Conservation (phyloP, 164 flowering plant species). For the Aristolochia fimbriata region DNA sequence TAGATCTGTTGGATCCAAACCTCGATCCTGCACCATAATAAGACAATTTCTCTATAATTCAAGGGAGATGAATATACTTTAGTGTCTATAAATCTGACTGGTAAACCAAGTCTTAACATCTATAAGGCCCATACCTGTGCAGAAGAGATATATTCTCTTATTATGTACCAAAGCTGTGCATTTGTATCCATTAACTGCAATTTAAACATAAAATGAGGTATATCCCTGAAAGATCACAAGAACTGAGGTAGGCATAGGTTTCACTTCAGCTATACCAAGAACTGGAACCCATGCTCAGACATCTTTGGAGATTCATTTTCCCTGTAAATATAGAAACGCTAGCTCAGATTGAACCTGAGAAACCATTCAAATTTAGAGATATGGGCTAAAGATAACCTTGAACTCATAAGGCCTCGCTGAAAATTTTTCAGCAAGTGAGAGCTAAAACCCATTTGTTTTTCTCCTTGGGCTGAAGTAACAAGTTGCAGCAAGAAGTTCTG, state of each 20-base stretch:
- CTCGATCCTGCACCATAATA: constrained; percentile 53
- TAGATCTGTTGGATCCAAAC: constrained; percentile 71
- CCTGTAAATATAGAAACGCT: constrained; percentile 24
- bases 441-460: constrained; percentile 55
- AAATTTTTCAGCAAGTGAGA: constrained; percentile 83
- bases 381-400: constrained; percentile 32
- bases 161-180: constrained; percentile 96
- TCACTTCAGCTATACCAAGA: constrained; percentile 49
- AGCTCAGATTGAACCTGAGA: background rate
- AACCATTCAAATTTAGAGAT: background rate
- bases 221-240: background rate
- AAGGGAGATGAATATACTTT: background rate
- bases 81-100: too few relatives aligned
- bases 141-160: constrained; percentile 84
- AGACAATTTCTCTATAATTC: background rate
- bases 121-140: constrained; percentile 52
- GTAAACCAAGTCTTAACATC: background rate
- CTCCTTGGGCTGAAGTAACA: constrained; percentile 64
- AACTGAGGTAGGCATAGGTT: constrained; percentile 3
- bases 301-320: constrained; percentile 76
- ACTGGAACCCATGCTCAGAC: constrained; percentile 89
- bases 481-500: constrained; percentile 92
- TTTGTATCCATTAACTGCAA: constrained; percentile 90
- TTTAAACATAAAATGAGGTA: constrained; percentile 8
- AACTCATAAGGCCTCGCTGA: constrained; percentile 77